Evolutionary conservation across 1,139 yeast species (phyloP).

Genomic region (Kluyveromyces marxianus): DNA sequence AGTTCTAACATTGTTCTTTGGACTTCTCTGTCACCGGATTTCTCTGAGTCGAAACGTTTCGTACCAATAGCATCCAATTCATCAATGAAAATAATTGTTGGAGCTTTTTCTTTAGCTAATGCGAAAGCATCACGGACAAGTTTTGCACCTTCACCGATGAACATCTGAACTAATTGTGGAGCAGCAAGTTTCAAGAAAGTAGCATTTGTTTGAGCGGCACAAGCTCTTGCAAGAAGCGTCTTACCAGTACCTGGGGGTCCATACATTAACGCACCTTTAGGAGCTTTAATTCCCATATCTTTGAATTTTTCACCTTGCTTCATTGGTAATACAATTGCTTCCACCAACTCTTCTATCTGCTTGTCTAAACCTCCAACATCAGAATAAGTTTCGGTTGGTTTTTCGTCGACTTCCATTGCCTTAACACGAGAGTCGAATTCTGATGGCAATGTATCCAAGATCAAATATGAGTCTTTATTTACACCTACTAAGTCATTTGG

Average conservation of each 20-base stretch:
- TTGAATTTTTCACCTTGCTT: conserved; percentile 96
- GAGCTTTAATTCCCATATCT: conserved; percentile 88
- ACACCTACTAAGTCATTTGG: conserved; percentile 98
- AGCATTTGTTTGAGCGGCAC: conserved; percentile 99
- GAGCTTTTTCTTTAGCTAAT: conserved; percentile 97
- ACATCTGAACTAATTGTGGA: conserved; percentile 98
- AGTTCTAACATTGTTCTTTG: conserved; percentile 98
- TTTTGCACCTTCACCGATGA: conserved; percentile 98
- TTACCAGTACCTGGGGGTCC: conserved; percentile 99
- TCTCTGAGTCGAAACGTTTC: conserved; percentile 94
- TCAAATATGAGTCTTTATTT: conserved; percentile 89
- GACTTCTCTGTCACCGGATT: conserved; percentile 97
- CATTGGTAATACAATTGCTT: conserved; percentile 97
- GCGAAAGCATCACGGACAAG: conserved; percentile 97
- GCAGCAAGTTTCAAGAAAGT: conserved; percentile 95
- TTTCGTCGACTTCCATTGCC: conserved; percentile 99
- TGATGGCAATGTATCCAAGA: conserved; percentile 90
- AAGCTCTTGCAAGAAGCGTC: conserved; percentile 92
- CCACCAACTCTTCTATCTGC: conserved; percentile 95
- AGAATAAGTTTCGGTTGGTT: conserved; percentile 92
- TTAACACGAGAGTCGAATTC: conserved; percentile 96
- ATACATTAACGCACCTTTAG: conserved; percentile 97
- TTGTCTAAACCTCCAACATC: conserved; percentile 98
- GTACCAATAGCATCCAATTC: conserved; percentile 99
- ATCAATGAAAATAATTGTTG: conserved; percentile 94